Evolutionary conservation across 2,329 filamentous ascomycete species (phyloP), one percentile per base, ranked within the genome.

Genomic region (Aureobasidium sp.): DNA sequence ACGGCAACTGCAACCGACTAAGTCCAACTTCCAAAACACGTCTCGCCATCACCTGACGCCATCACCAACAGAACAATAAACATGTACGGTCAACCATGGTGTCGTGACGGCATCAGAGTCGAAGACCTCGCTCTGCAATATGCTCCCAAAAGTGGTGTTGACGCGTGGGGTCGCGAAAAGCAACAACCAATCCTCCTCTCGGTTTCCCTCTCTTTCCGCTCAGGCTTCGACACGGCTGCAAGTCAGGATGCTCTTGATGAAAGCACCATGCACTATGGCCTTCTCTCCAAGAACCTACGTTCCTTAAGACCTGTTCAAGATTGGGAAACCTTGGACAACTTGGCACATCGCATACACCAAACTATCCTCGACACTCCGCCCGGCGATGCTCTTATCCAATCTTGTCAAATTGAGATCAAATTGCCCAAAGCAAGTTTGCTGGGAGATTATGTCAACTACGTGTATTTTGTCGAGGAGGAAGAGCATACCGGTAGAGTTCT

Each of bases 221-320:
- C 80, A 0, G 64, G 63, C 12, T 90, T 91, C 69, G 76, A 75
- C 52, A 77, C 80, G 0, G 83, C 87, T 1, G 84, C 85, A 0
- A 69, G 78, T 1, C 73, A 73, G 5, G 89, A 92, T 74, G 75
- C 76, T 9, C 81, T 92, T 37, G 81, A 84, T 50, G 73, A 74
- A n/a, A 88, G 88, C 70, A 92, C 89, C 2, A 84, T 91, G 27
- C 87, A 92, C 75, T 92, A 92, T 69, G 88, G 89, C 1, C 79
- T 77, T 10, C 78, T 92, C 15, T 86, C 84, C 75, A 90, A 91
- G 74, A 78, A 79, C 0, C 78, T 92, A 15, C 67, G 71, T 15
- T 59, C 62, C 9, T 17, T 63, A 5, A 50, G 50, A 26, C 56
- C 63, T 1, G 32, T 41, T 5, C 27, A 50, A 17, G 26, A 39